phyloP scores from a whole-genome alignment of 164 flowering plant species.

The Chimonanthus salicifolius region DNA sequence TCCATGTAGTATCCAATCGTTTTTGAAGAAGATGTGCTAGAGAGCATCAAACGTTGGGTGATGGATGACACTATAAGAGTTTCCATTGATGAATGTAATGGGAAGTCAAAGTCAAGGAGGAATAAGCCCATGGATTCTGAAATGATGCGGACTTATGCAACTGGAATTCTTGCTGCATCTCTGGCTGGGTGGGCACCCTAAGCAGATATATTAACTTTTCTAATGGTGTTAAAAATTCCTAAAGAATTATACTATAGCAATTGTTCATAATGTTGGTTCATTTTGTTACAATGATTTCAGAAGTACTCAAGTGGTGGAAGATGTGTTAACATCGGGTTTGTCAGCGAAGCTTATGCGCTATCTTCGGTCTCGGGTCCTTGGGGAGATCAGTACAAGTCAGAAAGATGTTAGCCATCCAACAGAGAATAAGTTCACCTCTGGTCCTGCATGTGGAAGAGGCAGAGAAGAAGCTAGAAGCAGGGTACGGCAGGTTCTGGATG shows the following conservation, averaged over 20 bases:
- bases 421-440: slow-evolving; percentile 45
- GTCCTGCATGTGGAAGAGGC: slow-evolving; percentile 30
- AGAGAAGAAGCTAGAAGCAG: slow-evolving; percentile 70
- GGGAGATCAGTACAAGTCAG: slow-evolving; percentile 56
- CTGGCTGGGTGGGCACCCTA: slow-evolving; percentile 58
- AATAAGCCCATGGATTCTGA: slow-evolving; percentile 64
- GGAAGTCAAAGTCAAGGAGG: slow-evolving; percentile 32
- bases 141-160: slow-evolving; percentile 80
- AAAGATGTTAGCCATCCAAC: slow-evolving; percentile 40
- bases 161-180: slow-evolving; percentile 85
- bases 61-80: slow-evolving; percentile 51
- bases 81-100: slow-evolving; percentile 37
- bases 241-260: not conserved
- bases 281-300: slow-evolving; percentile 33
- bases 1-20: slow-evolving; percentile 79
- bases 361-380: slow-evolving; percentile 81
- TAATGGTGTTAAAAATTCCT: not conserved
- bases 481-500: slow-evolving; percentile 48
- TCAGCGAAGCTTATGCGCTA: slow-evolving; percentile 90
- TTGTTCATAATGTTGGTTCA: not conserved
- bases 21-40: slow-evolving; percentile 75
- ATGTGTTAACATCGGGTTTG: slow-evolving; percentile 83
- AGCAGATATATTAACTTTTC: not conserved
- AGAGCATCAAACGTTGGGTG: slow-evolving; percentile 75
- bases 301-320: slow-evolving; percentile 80